These are phyloP conservation scores for Fusarium sp. DNA, from an alignment of 2,329 filamentous ascomycete genomes.

Conservation along the genomic window DNA sequence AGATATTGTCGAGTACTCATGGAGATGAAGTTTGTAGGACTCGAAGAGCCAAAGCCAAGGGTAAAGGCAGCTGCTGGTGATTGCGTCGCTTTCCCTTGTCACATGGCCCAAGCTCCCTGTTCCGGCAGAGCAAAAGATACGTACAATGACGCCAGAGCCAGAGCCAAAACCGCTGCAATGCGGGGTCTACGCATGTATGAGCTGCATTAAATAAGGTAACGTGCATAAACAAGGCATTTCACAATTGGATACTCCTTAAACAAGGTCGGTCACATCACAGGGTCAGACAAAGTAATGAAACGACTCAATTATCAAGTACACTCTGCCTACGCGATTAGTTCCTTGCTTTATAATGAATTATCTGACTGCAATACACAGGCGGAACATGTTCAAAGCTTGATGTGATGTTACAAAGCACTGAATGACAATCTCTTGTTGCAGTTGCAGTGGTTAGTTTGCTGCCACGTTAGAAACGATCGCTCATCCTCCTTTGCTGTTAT, in stretches of 20 bases:
- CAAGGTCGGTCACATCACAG: background rate
- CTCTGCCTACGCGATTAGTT: conserved; percentile 45
- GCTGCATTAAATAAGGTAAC: conserved; percentile 24
- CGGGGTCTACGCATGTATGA: conserved; percentile 37
- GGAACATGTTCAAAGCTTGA: conserved; percentile 4
- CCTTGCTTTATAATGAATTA: conserved; percentile 22
- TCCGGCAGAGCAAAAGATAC: conserved; percentile 12
- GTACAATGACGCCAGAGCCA: conserved; percentile 35
- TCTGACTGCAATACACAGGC: conserved; percentile 22
- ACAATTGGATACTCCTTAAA: background rate
- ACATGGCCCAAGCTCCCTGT: conserved; percentile 43
- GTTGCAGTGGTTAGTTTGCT: conserved; percentile 36
- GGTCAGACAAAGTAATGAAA: conserved; percentile 14
- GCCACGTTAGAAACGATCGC: conserved; percentile 28
- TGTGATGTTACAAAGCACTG: conserved; percentile 9
- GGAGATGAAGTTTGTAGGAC: conserved; percentile 27
- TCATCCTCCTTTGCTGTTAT: conserved; percentile 1
- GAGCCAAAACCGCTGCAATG: conserved; percentile 10
- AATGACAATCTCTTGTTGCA: conserved; percentile 11
- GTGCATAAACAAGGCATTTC: conserved; percentile 31
- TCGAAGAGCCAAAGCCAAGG: background rate
- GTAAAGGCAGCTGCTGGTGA: conserved; percentile 22
- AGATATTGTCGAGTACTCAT: background rate
- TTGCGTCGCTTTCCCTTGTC: conserved; percentile 32
- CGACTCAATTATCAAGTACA: conserved; percentile 31